Conservation (phyloP, 2,329 filamentous ascomycete genomes). For the Fragosphaeria purpurea region DNA sequence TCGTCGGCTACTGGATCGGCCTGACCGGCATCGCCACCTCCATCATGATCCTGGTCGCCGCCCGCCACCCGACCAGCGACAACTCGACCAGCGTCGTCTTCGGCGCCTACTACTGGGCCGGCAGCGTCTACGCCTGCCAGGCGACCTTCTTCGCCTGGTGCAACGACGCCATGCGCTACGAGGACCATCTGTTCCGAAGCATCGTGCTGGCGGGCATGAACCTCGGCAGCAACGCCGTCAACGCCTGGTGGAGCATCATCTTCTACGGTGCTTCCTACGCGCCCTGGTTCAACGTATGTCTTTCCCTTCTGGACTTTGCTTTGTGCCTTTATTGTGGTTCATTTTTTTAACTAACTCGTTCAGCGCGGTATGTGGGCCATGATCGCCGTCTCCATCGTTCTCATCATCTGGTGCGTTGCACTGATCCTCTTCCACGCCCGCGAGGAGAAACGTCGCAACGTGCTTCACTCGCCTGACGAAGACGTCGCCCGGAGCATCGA, state of each 20-base stretch:
- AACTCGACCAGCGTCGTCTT: conserved; percentile 45
- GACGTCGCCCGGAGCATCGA: not conserved
- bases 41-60: conserved; percentile 49
- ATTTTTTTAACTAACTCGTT: conserved; percentile 5
- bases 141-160: conserved; percentile 69
- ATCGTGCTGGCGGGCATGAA: conserved; percentile 67
- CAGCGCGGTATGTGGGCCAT: conserved; percentile 64
- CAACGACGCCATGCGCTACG: conserved; percentile 57
- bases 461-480: not conserved
- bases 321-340: not conserved
- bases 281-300: conserved; percentile 52
- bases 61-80: conserved; percentile 27
- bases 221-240: conserved; percentile 55
- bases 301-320: conserved; percentile 2
- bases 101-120: conserved; percentile 60
- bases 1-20: conserved; percentile 58
- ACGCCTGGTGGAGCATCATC: conserved; percentile 63
- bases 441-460: conserved; percentile 3
- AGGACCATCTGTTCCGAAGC: conserved; percentile 52
- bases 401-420: conserved; percentile 48
- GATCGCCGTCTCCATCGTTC: conserved; percentile 52
- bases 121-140: conserved; percentile 61
- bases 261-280: conserved; percentile 60
- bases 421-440: conserved; percentile 34
- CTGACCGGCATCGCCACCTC: conserved; percentile 54